Base-by-base conservation (phyloP, 2,329 filamentous ascomycete genomes). In the Akanthomyces uredinophilus region DNA sequence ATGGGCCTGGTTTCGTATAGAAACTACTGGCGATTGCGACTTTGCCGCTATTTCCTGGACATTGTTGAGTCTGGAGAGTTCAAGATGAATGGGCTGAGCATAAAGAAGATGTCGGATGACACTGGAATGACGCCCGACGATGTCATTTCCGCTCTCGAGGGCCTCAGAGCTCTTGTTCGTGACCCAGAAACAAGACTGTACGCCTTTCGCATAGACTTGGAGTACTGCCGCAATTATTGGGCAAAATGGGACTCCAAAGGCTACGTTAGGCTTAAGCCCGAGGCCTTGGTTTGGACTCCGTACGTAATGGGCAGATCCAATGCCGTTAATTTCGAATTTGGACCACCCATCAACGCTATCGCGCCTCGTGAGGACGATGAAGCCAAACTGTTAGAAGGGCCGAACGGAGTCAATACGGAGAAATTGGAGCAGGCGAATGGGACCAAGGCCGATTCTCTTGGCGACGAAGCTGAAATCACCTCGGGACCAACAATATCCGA, bases 1-100 rank as follows among this genome's bases (percentile, higher is more conserved):
- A 97, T 99, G 92, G 95, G 95, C 3, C 77, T 99, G 44, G 94
- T 98, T 4, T 98, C 94, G 2, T 99, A 99, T 72, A 87, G 95
- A 50, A 97, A 96, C 69, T 99, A 99, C 74, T 99, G 95, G 95
- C 88, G 95, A 22, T 79, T 96, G 11, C 83, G 96, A 2, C 79
- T 99, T 60, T 97, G 93, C 71, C 89, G 90, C 65, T 91, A 96
- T 68, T 81, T 99, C 7, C 79, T 93, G 43, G 77, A 88, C 66
- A 63, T 69, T 14, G 68, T 74, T 65, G 69, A 72, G 10, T 64
- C 64, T 1, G 70, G 66, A 1, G 66, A 68, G n/a, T 65, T 72
- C 56, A 69, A 68, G 60, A 78, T 76, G 63, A 77, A 78, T 11
- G 83, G 83, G 1, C 74, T 88, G 20, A 88, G 85, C 65, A 81